Evolutionary conservation across 306 rosid species (phyloP).

Genomic region (Senna siamea): DNA sequence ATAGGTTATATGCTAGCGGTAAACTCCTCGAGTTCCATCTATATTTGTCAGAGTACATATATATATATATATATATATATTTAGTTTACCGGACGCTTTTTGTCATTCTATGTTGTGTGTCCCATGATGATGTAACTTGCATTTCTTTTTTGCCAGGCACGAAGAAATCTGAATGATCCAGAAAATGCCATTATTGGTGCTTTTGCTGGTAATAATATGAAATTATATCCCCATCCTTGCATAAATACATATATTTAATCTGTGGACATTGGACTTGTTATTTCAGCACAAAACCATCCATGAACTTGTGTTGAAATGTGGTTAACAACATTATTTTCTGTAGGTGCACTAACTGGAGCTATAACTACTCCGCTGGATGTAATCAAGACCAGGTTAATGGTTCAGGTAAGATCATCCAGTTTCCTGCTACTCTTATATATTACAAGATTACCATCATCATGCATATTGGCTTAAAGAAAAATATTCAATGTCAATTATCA

Average conservation of each 20-base stretch:
- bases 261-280: not conserved
- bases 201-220: slow-evolving; percentile 75
- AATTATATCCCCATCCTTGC: slow-evolving; percentile 18
- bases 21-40: slow-evolving; percentile 42
- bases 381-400: slow-evolving; percentile 90
- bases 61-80: not conserved
- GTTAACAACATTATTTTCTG: slow-evolving; percentile 24
- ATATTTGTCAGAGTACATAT: not conserved
- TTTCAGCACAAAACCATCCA: slow-evolving; percentile 11
- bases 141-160: slow-evolving; percentile 61
- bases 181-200: slow-evolving; percentile 96
- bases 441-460: slow-evolving; percentile 6
- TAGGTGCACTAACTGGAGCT: slow-evolving; percentile 97
- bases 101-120: slow-evolving; percentile 28
- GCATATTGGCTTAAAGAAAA: slow-evolving; percentile 15
- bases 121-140: slow-evolving; percentile 33
- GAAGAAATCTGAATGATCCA: slow-evolving; percentile 79
- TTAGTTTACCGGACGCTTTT: slow-evolving; percentile 5
- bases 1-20: slow-evolving; percentile 83
- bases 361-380: slow-evolving; percentile 95
- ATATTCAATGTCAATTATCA: slow-evolving; percentile 35
- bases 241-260: not conserved
- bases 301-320: slow-evolving; percentile 16
- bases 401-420: slow-evolving; percentile 64
- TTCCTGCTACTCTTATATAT: not conserved